A percentile compares a stretch with the other conserved stretches of the same genome.
Evolutionary conservation across 148 eudicot species (phyloP).

Genomic region (Rhododendron simsii): DNA sequence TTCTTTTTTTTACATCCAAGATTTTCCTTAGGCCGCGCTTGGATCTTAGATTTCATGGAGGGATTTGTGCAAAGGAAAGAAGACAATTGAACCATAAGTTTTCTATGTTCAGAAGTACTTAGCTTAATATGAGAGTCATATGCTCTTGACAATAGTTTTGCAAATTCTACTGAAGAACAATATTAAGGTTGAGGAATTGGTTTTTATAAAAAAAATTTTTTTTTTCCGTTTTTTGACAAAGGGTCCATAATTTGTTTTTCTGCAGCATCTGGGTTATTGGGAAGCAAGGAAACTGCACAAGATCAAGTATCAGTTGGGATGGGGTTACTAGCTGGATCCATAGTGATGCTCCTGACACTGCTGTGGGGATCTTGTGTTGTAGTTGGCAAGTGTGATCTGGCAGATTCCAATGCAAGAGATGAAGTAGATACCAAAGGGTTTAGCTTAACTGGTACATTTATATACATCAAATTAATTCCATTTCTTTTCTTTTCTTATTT

Average conservation of each 20-base stretch:
- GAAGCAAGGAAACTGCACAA: slow-evolving; percentile 39
- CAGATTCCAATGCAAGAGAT: slow-evolving; percentile 25
- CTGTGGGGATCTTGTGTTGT: slow-evolving; percentile 47
- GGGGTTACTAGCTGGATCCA: slow-evolving; percentile 53
- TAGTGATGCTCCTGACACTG: slow-evolving; percentile 37
- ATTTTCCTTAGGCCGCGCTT: background rate
- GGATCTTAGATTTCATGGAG: background rate
- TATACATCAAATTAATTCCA: background rate
- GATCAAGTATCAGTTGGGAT: slow-evolving; percentile 49
- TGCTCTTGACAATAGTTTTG: background rate
- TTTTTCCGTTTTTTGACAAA: background rate
- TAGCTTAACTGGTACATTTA: slow-evolving; percentile 33
- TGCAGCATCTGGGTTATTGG: slow-evolving; percentile 40
- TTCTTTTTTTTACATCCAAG: background rate
- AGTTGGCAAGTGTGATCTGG: slow-evolving; percentile 43
- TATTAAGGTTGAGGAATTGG: background rate
- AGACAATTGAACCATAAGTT: background rate
- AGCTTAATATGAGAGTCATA: too few relatives aligned
- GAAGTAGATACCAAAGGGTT: slow-evolving; percentile 35
- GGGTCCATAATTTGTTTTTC: background rate
- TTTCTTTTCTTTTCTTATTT: background rate
- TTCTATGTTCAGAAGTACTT: too few relatives aligned
- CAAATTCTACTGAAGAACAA: background rate
- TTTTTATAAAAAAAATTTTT: background rate
- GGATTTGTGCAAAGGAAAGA: background rate